A percentile compares a stretch with the other conserved stretches of the same genome.
These are phyloP conservation scores for Keithomyces neogunnii DNA, from an alignment of 2,329 filamentous ascomycete species.

Conservation along the genomic window DNA sequence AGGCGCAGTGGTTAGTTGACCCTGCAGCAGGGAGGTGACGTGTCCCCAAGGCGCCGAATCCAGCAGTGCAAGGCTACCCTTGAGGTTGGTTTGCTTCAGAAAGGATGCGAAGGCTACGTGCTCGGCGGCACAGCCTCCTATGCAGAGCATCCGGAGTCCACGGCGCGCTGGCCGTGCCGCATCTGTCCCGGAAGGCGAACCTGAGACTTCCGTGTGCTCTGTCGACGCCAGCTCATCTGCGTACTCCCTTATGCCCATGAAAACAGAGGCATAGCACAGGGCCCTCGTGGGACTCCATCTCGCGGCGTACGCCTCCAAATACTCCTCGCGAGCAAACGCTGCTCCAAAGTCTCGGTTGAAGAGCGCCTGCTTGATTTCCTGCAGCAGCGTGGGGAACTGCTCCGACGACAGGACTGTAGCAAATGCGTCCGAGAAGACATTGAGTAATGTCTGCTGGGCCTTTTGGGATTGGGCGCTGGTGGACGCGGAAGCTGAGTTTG, in stretches of 20 bases:
- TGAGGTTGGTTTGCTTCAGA: constrained; percentile 20
- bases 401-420: constrained; percentile 36
- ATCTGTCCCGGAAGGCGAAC: not conserved
- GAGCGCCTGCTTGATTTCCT: constrained; percentile 77
- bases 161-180: not conserved
- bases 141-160: constrained; percentile 33
- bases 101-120: constrained; percentile 46
- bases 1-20: constrained; percentile 44
- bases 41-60: constrained; percentile 74
- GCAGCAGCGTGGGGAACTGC: constrained; percentile 50
- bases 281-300: constrained; percentile 86
- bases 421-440: constrained; percentile 65
- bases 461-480: constrained; percentile 5
- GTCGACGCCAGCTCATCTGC: constrained; percentile 14
- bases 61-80: constrained; percentile 51
- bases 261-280: constrained; percentile 64
- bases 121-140: constrained; percentile 54
- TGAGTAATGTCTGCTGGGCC: constrained; percentile 59
- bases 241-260: constrained; percentile 30
- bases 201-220: not conserved
- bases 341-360: constrained; percentile 75
- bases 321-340: constrained; percentile 66
- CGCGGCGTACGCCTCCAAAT: constrained; percentile 75
- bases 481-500: not conserved
- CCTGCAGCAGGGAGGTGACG: constrained; percentile 51